These are phyloP conservation scores for Pestalotiopsis sp. DNA, from an alignment of 2,329 filamentous ascomycete genomes.

Conservation along the genomic window DNA sequence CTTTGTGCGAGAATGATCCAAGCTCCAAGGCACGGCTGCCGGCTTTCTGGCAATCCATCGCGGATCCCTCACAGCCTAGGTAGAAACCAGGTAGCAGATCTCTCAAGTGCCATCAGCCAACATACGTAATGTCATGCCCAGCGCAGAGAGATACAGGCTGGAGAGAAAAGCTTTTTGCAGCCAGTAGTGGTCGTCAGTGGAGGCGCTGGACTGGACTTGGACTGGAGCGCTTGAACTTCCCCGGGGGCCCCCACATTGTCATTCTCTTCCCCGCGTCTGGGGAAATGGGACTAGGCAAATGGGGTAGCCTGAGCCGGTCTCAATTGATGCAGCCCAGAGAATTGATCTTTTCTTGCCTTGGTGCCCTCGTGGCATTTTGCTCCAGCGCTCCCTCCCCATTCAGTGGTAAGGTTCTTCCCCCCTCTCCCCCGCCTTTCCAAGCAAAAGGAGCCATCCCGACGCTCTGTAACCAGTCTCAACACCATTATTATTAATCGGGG, in stretches of 20 bases:
- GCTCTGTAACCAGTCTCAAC: neutral
- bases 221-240: neutral
- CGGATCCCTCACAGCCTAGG: neutral
- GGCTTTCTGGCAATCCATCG: neutral
- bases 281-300: slow-evolving; percentile 4
- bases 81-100: neutral
- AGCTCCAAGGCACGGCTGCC: neutral
- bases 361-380: neutral
- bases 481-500: slow-evolving; percentile 2
- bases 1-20: slow-evolving; percentile 5
- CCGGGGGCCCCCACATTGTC: slow-evolving; percentile 2
- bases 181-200: neutral
- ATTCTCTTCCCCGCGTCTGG: slow-evolving; percentile 6
- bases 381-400: neutral
- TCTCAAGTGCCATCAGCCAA: neutral
- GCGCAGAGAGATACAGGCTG: neutral
- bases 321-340: neutral
- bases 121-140: neutral
- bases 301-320: neutral
- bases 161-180: neutral
- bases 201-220: neutral
- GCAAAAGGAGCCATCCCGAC: neutral
- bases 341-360: neutral
- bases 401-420: neutral
- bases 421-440: neutral